A percentile compares a stretch with the other conserved stretches of the same genome.
Evolutionary conservation across 1,284 basidiomycete genomes (phyloP).

Genomic region (Porodaedalea pini): DNA sequence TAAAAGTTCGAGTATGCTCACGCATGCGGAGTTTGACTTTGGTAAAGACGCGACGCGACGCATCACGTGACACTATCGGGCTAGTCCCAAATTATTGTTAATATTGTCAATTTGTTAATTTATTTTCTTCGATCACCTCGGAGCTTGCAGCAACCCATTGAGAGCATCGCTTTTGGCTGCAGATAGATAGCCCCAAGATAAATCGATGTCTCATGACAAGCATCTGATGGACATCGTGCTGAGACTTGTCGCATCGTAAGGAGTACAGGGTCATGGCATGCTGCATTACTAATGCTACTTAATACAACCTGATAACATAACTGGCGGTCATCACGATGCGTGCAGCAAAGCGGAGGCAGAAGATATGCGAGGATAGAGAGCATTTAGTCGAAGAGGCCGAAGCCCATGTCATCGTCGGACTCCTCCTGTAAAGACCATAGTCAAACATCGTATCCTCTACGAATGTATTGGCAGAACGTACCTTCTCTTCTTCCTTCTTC

Average conservation of each 20-base stretch:
- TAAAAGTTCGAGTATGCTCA: too few relatives aligned
- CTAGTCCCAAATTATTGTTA: too few relatives aligned
- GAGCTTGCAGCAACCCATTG: too few relatives aligned
- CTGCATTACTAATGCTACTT: neutral
- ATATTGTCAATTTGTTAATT: too few relatives aligned
- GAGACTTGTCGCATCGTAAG: neutral
- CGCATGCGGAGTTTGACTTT: too few relatives aligned
- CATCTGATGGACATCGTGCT: neutral
- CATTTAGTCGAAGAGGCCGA: constrained; percentile 89
- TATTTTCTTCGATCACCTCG: too few relatives aligned
- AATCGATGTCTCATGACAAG: too few relatives aligned
- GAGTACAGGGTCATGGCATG: neutral
- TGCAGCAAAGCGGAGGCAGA: neutral
- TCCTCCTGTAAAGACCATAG: constrained; percentile 56
- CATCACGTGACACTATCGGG: too few relatives aligned
- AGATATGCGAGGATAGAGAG: neutral
- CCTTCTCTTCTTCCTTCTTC: constrained; percentile 80
- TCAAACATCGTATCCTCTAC: constrained; percentile 22
- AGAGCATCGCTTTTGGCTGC: too few relatives aligned
- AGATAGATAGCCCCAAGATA: too few relatives aligned
- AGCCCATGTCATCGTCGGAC: constrained; percentile 90
- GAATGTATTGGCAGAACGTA: constrained; percentile 25
- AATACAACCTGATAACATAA: constrained; percentile 8
- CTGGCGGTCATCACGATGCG: neutral
- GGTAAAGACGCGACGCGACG: too few relatives aligned